Percentiles rank a stretch among this genome's conserved stretches.
phyloP scores from a whole-genome alignment of 1,284 basidiomycete genomes.

The Rhodotorula sp. region DNA sequence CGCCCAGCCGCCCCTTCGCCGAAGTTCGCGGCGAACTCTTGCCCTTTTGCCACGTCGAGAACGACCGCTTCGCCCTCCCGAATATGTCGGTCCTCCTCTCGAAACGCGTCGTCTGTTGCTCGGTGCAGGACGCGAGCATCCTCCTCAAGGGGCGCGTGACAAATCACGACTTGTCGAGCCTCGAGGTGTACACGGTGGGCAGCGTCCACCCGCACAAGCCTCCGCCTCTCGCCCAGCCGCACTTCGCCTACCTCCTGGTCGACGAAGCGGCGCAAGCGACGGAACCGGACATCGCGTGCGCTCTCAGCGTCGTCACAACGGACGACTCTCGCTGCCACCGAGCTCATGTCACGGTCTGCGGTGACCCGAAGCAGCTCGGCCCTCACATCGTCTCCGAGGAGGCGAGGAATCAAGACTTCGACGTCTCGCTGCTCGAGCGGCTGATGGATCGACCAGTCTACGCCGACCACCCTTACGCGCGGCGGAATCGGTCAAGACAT shows the following conservation, averaged over 20 bases:
- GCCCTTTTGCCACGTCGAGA: conserved; percentile 42
- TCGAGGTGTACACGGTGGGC: conserved; percentile 36
- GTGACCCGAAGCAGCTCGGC: conserved; percentile 51
- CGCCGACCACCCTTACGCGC: conserved; percentile 35
- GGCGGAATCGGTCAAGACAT: conserved; percentile 23
- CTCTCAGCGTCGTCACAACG: conserved; percentile 48
- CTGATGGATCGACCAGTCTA: conserved; percentile 47
- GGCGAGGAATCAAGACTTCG: conserved; percentile 48
- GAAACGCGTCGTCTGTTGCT: conserved; percentile 49
- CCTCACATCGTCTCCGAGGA: conserved; percentile 47
- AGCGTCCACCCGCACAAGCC: conserved; percentile 31
- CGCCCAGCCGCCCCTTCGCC: conserved; percentile 49
- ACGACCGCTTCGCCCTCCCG: conserved; percentile 44
- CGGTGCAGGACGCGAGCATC: conserved; percentile 48
- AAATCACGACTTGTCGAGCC: conserved; percentile 46
- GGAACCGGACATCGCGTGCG: conserved; percentile 49
- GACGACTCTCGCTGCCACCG: conserved; percentile 21
- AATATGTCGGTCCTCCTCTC: conserved; percentile 42
- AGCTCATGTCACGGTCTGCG: conserved; percentile 46
- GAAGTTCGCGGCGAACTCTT: conserved; percentile 46
- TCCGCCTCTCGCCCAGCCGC: conserved; percentile 34
- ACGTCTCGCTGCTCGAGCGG: conserved; percentile 51
- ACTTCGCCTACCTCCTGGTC: conserved; percentile 51
- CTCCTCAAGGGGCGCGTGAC: conserved; percentile 45
- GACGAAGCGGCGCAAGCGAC: conserved; percentile 53